Base-by-base conservation (phyloP, 2,329 filamentous ascomycete species). In the Ophiocordyceps camponoti-leonardi region DNA sequence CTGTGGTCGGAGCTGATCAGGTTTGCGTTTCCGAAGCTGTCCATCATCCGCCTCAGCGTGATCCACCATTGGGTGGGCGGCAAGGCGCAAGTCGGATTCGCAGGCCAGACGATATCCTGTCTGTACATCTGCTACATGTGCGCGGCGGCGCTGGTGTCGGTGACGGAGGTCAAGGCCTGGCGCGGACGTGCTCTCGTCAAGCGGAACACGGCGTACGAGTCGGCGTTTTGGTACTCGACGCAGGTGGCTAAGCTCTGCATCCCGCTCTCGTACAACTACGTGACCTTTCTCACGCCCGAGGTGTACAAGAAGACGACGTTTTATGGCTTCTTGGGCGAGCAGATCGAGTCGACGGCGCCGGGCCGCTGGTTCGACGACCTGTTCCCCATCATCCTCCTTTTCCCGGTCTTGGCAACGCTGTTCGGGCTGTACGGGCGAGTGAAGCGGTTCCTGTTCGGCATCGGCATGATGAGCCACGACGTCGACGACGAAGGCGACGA, bases 111-210 rank as follows among this genome's bases (percentile, higher is more conserved):
- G 41, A 81, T 90, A 43, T 84, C 90, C 1, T 81, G 86, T 2
- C 67, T 78, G 14, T 98, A 92, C 92, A 81, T 98, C 49, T 71
- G 88, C 47, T 98, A 98, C 68, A 98, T 98, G 92, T 94, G 85
- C 60, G 72, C 83, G 14, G 87, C 87, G 42, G 86, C 92, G 6
- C 75, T 96, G 44, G 83, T 79, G 47, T 88, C 87, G 8, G 81
- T 98, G 56, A 86, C 82, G 14, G 86, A 94, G 58, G 86, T 94
- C 54, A 93, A 92, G 57, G 87, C 95, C n/a, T 98, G 92, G 92
- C 84, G 92, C 47, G 92, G 93, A 43, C 79, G 92, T 31, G 90
- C 92, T 0, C 71, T 98, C 6, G 90, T 96, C 42, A 79, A 77
- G 48, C 80, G 92, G 47, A 92, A 94, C 58, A 98, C 92, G 0